Base-by-base conservation (phyloP, 1,284 basidiomycete genomes). In the Heliocybe sulcata region DNA sequence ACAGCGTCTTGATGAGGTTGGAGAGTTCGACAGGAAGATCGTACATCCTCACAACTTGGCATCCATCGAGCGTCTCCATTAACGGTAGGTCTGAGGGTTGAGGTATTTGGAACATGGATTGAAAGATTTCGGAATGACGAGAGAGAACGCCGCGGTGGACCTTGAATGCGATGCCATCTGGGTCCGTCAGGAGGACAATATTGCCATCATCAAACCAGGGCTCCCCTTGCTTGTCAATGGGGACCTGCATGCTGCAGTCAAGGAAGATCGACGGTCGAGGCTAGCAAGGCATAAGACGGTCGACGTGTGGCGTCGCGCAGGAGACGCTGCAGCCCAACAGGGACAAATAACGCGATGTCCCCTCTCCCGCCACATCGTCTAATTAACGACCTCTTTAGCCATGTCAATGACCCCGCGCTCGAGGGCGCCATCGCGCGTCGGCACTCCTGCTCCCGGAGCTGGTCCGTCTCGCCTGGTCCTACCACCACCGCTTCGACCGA, bases 201-300 rank as follows among this genome's bases (percentile, higher is more conserved):
- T 82, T 83, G 26, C 80, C 81, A 60, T 83, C 81, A 14, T 80
- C 75, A 62, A 83, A 81, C 77, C 77, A 82, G 16, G 79, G 79
- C 68, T 81, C 67, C 20, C 70, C 69, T 38, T 22, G 47, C 22
- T 49, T 49, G 47, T 49, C 47, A 26, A 29, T 49, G 6, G 47
- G 22, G 23, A 49, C 23, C 22, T 49, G 10, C 47, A 49, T 49
- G 22, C 3, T 31, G 4, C 12, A 25, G 47, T 49, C n/a, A 42
- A 6, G 6, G n/a, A 9, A 42, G 38, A 20, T 20, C n/a, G 16
- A 20, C 19, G n/a, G 38, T 4, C 12, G 38, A 31, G 29, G 29
- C 29, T 31, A 31, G 12, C 6, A 12, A 4, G 29, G 12, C 29
- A 31, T 31, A 31, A 6, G 29, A 31, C 12, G 29, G 29, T 31